Conservation (phyloP, 257 asterid genomes). For the Cordia subcordata region DNA sequence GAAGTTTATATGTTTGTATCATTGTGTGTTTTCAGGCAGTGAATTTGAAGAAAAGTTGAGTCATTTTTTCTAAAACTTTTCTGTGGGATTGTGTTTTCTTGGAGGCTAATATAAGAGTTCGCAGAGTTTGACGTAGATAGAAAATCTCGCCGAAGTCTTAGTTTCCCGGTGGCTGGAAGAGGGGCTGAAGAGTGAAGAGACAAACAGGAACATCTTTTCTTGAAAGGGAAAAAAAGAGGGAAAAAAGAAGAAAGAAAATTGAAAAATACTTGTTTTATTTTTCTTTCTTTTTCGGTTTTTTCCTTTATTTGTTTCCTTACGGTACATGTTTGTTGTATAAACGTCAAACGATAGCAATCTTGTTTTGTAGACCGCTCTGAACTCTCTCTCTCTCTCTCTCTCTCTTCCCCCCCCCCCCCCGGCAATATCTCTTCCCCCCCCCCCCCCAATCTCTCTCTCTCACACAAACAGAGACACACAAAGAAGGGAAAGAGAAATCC, state of each 20-base stretch:
- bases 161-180: slow-evolving; percentile 31
- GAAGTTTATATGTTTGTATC: not conserved
- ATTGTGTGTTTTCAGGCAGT: slow-evolving; percentile 13
- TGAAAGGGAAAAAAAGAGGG: not conserved
- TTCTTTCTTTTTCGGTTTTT: not conserved
- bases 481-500: slow-evolving; percentile 42
- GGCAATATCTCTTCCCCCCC: no score
- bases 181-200: no score
- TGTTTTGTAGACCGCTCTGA: slow-evolving; percentile 18
- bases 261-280: slow-evolving; percentile 37
- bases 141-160: slow-evolving; percentile 30
- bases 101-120: slow-evolving; percentile 2
- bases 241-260: slow-evolving; percentile 12
- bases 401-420: no score
- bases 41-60: slow-evolving; percentile 23
- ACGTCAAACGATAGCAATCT: slow-evolving; percentile 56
- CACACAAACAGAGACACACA: not conserved
- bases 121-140: slow-evolving; percentile 29
- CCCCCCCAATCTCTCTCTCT: no score
- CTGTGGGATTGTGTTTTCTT: slow-evolving; percentile 17
- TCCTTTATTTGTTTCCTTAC: not conserved
- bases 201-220: no score
- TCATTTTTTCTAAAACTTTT: not conserved
- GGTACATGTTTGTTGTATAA: slow-evolving; percentile 43
- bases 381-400: not conserved